A percentile compares a stretch with the other conserved stretches of the same genome.
These are phyloP conservation scores for Cladosporium sp. DNA, from an alignment of 2,329 filamentous ascomycete species.

Conservation along the genomic window DNA sequence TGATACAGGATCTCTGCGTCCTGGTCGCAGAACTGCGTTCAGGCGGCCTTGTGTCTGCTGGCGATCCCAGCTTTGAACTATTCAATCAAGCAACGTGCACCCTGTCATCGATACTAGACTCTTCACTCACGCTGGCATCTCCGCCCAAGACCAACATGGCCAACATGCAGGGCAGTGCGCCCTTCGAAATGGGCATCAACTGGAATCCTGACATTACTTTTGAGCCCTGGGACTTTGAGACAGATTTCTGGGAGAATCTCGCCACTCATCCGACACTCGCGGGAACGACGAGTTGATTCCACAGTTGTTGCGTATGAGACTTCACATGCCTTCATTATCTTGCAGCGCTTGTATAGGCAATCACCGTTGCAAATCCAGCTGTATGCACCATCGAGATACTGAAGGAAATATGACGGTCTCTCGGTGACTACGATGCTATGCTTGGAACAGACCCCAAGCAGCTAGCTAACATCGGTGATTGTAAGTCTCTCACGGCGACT, in stretches of 20 bases:
- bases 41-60: constrained; percentile 25
- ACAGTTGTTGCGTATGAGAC: too few relatives aligned
- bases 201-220: constrained; percentile 11
- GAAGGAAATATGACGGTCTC: too few relatives aligned
- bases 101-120: constrained; percentile 26
- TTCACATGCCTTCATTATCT: too few relatives aligned
- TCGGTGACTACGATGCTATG: too few relatives aligned
- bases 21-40: constrained; percentile 31
- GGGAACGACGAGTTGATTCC: neutral
- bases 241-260: constrained; percentile 31
- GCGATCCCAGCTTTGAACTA: constrained; percentile 29
- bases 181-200: constrained; percentile 14
- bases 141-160: neutral
- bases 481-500: too few relatives aligned
- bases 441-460: too few relatives aligned
- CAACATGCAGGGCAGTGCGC: constrained; percentile 11
- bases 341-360: neutral
- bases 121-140: constrained; percentile 1
- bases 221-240: constrained; percentile 28
- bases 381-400: too few relatives aligned
- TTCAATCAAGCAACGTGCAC: constrained; percentile 27
- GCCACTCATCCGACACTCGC: constrained; percentile 26
- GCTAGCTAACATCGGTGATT: too few relatives aligned
- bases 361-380: too few relatives aligned
- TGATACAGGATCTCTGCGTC: constrained; percentile 30